phyloP scores from a whole-genome alignment of 768 basidiomycete genomes.

The Kwoniella mangroviensis region DNA sequence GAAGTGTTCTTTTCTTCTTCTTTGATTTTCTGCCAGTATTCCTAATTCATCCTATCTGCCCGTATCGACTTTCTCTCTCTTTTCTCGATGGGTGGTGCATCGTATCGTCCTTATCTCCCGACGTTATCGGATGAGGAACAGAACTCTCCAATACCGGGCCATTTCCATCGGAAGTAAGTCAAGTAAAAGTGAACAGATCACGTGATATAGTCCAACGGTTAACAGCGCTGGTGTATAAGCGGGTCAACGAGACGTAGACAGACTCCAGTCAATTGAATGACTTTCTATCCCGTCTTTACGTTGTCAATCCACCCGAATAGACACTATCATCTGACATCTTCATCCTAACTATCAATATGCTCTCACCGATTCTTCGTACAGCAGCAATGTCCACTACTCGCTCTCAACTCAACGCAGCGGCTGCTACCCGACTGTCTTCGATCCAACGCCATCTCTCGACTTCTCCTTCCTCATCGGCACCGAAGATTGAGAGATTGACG shows the following conservation, averaged over 20 bases:
- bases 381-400: background rate
- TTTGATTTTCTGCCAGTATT: background rate
- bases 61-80: background rate
- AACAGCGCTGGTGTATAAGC: background rate
- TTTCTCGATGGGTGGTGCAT: background rate
- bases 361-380: conserved; percentile 3
- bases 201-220: background rate
- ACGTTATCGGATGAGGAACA: background rate
- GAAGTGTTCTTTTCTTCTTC: background rate
- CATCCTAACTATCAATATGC: background rate
- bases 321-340: background rate
- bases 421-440: conserved; percentile 20
- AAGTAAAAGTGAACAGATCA: background rate
- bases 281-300: background rate
- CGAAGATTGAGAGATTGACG: conserved; percentile 54
- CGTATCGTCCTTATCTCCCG: background rate
- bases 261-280: background rate
- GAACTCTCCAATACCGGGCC: too few relatives aligned
- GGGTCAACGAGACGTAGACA: too few relatives aligned
- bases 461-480: background rate
- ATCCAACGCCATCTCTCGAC: conserved; percentile 38
- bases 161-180: background rate
- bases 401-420: conserved; percentile 13
- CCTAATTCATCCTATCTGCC: background rate
- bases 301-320: background rate